Percentiles rank a stretch among this genome's conserved stretches.
These are phyloP conservation scores for Dissophora ornata DNA, from an alignment of 192 early-diverging fungal species.

Conservation along the genomic window DNA sequence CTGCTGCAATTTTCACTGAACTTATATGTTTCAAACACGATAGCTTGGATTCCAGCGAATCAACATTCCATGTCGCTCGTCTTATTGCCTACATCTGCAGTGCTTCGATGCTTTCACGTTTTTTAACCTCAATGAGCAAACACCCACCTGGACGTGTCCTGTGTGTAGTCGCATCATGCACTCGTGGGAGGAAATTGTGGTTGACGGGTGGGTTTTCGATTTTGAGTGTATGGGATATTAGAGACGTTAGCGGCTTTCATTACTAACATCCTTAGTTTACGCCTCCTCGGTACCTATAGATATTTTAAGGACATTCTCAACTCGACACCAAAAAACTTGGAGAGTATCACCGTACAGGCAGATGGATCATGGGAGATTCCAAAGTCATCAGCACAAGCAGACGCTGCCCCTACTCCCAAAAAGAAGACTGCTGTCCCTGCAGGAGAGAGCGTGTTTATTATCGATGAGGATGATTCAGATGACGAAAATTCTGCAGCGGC, in stretches of 20 bases:
- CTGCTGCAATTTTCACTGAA: no score
- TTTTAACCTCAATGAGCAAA: conserved; percentile 76
- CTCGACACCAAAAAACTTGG: conserved; percentile 45
- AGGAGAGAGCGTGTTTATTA: conserved; percentile 28
- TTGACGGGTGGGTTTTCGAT: conserved; percentile 72
- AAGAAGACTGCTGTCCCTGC: conserved; percentile 15
- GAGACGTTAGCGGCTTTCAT: no score
- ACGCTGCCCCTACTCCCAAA: conserved; percentile 19
- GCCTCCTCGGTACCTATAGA: no score
- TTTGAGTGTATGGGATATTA: no score
- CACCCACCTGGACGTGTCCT: conserved; percentile 78
- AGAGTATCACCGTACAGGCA: conserved; percentile 58
- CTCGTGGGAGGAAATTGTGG: conserved; percentile 70
- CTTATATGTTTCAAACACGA: no score
- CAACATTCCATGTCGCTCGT: conserved; percentile 67
- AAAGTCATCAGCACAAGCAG: conserved; percentile 13
- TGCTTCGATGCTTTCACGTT: conserved; percentile 85
- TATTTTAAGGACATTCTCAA: conserved; percentile 59
- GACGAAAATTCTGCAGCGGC: conserved; percentile 18
- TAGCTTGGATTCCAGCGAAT: conserved; percentile 76
- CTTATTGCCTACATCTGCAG: conserved; percentile 79
- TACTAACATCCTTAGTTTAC: no score
- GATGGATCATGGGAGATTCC: conserved; percentile 56
- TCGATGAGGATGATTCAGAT: conserved; percentile 52
- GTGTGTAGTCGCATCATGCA: conserved; percentile 68